Conservation (phyloP, 2,329 filamentous ascomycete genomes). For the Harringtonia aguacate region DNA sequence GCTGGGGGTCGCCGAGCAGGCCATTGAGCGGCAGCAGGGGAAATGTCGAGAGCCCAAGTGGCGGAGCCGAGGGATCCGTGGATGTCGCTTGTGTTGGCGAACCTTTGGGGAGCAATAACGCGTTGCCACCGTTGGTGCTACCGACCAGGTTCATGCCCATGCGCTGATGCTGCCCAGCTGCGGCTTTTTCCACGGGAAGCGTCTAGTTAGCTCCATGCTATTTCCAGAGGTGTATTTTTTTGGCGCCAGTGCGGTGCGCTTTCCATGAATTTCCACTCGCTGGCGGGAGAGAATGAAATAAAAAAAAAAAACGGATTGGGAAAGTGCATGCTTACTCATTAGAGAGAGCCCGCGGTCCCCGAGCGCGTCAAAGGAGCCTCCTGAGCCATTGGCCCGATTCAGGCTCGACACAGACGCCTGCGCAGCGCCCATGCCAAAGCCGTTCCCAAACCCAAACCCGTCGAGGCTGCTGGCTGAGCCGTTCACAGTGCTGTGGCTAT, state of each 20-base stretch:
- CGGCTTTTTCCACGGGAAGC: background rate
- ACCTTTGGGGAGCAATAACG: slow-evolving; percentile 7
- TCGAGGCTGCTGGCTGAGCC: slow-evolving; percentile 1
- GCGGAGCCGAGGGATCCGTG: background rate
- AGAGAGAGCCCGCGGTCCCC: background rate
- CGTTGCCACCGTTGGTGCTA: slow-evolving; percentile 1
- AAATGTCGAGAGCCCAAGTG: slow-evolving; percentile 7
- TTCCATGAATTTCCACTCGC: background rate
- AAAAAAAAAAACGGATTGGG: background rate
- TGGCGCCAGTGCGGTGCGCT: too few relatives aligned
- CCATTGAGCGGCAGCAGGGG: slow-evolving; percentile 13
- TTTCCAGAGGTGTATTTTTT: too few relatives aligned
- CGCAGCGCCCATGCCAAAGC: slow-evolving; percentile 2
- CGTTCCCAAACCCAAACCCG: slow-evolving; percentile 1
- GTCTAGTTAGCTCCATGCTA: background rate
- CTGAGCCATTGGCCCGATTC: background rate
- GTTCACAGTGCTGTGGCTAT: slow-evolving; percentile 4
- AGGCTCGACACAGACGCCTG: slow-evolving; percentile 1
- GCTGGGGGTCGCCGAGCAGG: slow-evolving; percentile 15
- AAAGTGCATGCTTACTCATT: slow-evolving; percentile 1
- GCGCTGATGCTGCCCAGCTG: background rate
- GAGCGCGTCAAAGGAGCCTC: background rate
- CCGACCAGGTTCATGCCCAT: background rate
- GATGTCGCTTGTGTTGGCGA: background rate
- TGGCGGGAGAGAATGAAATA: background rate